Evolutionary conservation across 768 basidiomycete genomes (phyloP).

Genomic region (Naganishia randhawae): DNA sequence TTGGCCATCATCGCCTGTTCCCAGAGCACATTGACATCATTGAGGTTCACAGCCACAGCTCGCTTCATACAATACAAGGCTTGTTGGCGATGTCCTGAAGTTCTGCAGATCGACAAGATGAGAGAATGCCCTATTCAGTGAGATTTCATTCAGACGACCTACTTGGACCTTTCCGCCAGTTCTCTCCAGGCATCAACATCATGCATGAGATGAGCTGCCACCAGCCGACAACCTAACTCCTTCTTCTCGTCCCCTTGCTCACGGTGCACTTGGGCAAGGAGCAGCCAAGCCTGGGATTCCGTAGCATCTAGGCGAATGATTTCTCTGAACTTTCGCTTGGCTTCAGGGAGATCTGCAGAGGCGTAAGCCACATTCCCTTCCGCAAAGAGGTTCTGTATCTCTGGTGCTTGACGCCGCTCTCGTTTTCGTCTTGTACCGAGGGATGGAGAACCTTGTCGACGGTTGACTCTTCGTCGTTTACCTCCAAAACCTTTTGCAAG

Average conservation of each 20-base stretch:
- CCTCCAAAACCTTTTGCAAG: conserved; percentile 20
- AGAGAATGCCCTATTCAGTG: not conserved
- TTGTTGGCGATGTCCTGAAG: conserved; percentile 71
- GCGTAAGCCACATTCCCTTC: conserved; percentile 84
- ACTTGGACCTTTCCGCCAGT: conserved; percentile 73
- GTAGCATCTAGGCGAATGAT: conserved; percentile 91
- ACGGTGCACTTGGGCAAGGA: conserved; percentile 76
- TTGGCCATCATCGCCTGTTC: conserved; percentile 79
- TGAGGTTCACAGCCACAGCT: conserved; percentile 69
- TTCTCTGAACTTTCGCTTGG: conserved; percentile 78
- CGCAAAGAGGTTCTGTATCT: conserved; percentile 61
- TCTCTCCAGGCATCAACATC: conserved; percentile 85
- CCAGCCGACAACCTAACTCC: conserved; percentile 75
- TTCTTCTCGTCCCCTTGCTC: conserved; percentile 67
- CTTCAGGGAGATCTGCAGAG: conserved; percentile 62
- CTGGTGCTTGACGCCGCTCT: conserved; percentile 42
- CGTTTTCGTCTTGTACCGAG: conserved; percentile 21
- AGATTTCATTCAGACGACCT: conserved; percentile 34
- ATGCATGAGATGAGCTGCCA: conserved; percentile 81
- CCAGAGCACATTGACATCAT: conserved; percentile 81
- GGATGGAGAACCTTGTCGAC: conserved; percentile 35
- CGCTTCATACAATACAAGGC: conserved; percentile 89
- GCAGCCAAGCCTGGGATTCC: conserved; percentile 76
- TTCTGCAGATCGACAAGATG: conserved; percentile 51
- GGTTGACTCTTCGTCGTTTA: conserved; percentile 24